These are phyloP conservation scores for Zymoseptoria tritici DNA, from an alignment of 2,329 filamentous ascomycete genomes.

Conservation along the genomic window DNA sequence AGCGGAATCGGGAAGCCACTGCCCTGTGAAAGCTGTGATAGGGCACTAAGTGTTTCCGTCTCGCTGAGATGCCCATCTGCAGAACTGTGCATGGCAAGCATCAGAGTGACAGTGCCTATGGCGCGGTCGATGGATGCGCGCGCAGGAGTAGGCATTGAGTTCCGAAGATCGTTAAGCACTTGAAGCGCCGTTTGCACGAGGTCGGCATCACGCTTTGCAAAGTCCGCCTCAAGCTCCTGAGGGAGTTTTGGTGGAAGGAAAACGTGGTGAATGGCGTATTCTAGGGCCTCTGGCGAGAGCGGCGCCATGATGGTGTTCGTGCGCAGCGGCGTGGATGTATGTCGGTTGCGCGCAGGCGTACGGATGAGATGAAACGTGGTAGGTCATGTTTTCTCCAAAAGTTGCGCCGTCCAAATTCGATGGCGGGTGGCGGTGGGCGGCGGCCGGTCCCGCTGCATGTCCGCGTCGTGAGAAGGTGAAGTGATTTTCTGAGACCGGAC, in stretches of 20 bases:
- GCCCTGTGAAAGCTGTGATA: neutral
- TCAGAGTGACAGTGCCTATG: neutral
- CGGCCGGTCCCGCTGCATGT: neutral
- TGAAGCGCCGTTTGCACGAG: neutral
- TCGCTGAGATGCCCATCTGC: neutral
- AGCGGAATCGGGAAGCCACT: constrained; percentile 1
- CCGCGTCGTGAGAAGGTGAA: neutral
- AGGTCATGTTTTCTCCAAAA: neutral
- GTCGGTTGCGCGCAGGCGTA: neutral
- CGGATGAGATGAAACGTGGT: neutral
- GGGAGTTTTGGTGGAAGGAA: constrained; percentile 26
- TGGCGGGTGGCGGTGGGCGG: neutral
- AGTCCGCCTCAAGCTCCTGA: constrained; percentile 6
- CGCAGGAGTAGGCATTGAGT: neutral
- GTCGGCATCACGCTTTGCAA: neutral
- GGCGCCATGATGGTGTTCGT: neutral
- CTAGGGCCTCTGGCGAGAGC: neutral
- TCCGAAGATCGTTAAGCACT: neutral
- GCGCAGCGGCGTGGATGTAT: neutral
- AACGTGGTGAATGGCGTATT: neutral
- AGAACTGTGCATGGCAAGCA: neutral
- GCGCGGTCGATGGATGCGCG: neutral
- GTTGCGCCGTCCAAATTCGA: neutral
- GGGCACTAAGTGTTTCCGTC: neutral
- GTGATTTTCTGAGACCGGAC: neutral